Percentiles rank a stretch among this genome's conserved stretches.
Conservation (phyloP, 2,329 filamentous ascomycete genomes). For the Fusarium chlamydosporum region DNA sequence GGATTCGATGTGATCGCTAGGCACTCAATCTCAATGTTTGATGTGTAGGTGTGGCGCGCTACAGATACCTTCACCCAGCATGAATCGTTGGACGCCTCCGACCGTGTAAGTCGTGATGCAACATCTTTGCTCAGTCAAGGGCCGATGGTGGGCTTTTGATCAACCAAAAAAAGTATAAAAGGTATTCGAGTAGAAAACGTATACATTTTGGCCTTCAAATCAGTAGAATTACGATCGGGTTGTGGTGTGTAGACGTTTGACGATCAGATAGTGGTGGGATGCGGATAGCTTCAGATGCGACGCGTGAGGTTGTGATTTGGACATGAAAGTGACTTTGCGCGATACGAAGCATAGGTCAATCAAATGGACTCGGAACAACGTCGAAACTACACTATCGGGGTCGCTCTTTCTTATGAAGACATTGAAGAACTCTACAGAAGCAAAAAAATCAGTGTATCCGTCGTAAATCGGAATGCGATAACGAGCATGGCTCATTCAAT, state of each 20-base stretch:
- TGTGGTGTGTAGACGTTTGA: slow-evolving; percentile 41
- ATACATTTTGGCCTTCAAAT: background rate
- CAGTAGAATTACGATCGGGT: slow-evolving; percentile 12
- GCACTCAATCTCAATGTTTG: background rate
- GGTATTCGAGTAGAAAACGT: slow-evolving; percentile 8
- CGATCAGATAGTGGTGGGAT: slow-evolving; percentile 44
- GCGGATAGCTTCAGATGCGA: slow-evolving; percentile 56
- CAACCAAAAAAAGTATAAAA: slow-evolving; percentile 41
- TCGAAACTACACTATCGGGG: slow-evolving; percentile 28
- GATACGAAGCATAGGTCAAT: slow-evolving; percentile 16
- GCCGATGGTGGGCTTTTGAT: slow-evolving; percentile 5
- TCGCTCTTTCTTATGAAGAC: slow-evolving; percentile 37
- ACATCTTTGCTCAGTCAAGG: slow-evolving; percentile 18
- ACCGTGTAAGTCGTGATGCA: slow-evolving; percentile 49
- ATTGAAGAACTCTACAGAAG: slow-evolving; percentile 24
- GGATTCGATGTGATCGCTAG: rapidly evolving
- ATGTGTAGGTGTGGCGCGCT: slow-evolving; percentile 2
- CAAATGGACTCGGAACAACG: slow-evolving; percentile 24
- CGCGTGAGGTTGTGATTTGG: slow-evolving; percentile 36
- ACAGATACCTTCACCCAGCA: slow-evolving; percentile 13
- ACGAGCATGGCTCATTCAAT: slow-evolving; percentile 47
- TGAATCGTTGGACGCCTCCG: slow-evolving; percentile 45
- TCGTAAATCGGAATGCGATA: slow-evolving; percentile 55
- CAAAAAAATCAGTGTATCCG: slow-evolving; percentile 20
- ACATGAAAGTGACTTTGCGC: slow-evolving; percentile 52